phyloP scores from a whole-genome alignment of 805 yeast species.

The Myxozyma nipponensis region DNA sequence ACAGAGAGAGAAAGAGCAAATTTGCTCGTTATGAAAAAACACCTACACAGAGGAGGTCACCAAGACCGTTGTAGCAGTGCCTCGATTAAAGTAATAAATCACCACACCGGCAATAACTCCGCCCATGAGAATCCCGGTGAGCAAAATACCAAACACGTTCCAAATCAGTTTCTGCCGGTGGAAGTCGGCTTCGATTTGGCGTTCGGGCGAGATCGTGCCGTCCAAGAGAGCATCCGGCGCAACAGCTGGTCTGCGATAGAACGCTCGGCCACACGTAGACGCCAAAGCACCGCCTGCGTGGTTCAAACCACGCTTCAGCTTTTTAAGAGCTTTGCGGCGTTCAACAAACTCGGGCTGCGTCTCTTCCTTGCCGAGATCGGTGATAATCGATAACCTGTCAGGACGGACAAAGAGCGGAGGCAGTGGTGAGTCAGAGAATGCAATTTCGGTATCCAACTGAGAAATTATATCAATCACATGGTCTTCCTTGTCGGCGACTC shows the following conservation, averaged over 20 bases:
- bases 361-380: neutral
- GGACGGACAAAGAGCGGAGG: neutral
- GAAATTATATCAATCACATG: neutral
- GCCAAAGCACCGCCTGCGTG: neutral
- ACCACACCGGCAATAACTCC: constrained; percentile 25
- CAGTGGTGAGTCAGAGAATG: neutral
- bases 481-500: neutral
- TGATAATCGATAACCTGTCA: neutral
- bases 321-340: neutral
- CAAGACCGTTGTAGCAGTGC: constrained; percentile 12
- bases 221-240: neutral
- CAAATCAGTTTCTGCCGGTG: constrained; percentile 17
- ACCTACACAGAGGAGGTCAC: too few relatives aligned
- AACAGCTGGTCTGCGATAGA: neutral
- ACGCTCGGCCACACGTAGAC: neutral
- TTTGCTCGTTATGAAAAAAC: too few relatives aligned
- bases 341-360: neutral
- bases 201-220: constrained; percentile 15
- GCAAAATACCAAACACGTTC: constrained; percentile 15
- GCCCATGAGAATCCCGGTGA: constrained; percentile 16
- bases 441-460: neutral
- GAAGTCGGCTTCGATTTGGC: constrained; percentile 9
- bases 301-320: too few relatives aligned
- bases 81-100: constrained; percentile 17
- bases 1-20: too few relatives aligned